Conservation (phyloP, 148 eudicot species). For the Camellia japonica region DNA sequence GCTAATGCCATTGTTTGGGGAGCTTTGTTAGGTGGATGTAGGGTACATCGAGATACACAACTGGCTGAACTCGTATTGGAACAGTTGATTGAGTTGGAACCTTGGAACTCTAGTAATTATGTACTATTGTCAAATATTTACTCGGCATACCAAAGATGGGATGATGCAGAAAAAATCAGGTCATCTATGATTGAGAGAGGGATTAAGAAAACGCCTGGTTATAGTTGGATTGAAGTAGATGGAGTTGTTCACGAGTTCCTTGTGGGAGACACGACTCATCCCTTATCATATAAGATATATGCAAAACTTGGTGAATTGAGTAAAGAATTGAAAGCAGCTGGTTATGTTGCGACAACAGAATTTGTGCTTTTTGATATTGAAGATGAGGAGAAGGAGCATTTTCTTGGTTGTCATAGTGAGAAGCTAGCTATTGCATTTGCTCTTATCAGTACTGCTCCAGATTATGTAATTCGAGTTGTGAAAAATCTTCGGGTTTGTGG, state of each 20-base stretch:
- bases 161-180: slow-evolving; percentile 13
- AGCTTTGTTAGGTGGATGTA: slow-evolving; percentile 16
- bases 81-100: slow-evolving; percentile 13
- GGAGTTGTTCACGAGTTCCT: slow-evolving; percentile 14
- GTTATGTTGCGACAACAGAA: slow-evolving; percentile 9
- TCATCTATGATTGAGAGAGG: slow-evolving; percentile 4
- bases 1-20: slow-evolving; percentile 19
- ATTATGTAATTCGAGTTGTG: slow-evolving; percentile 13
- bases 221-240: slow-evolving; percentile 14
- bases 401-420: slow-evolving; percentile 16
- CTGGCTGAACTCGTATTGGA: slow-evolving; percentile 7
- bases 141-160: slow-evolving; percentile 6
- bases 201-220: slow-evolving; percentile 9
- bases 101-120: slow-evolving; percentile 15
- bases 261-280: slow-evolving; percentile 16
- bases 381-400: slow-evolving; percentile 18
- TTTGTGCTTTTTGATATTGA: slow-evolving; percentile 16
- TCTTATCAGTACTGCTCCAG: slow-evolving; percentile 1
- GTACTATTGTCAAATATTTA: slow-evolving; percentile 15
- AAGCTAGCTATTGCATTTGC: slow-evolving; percentile 17
- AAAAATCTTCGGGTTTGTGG: slow-evolving; percentile 16
- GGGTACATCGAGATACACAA: slow-evolving; percentile 10
- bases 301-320: slow-evolving; percentile 14
- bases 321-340: slow-evolving; percentile 13
- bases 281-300: slow-evolving; percentile 14